Evolutionary conservation across 371 early-diverging fungal species (phyloP).

Genomic region (Apophysomyces elegans): DNA sequence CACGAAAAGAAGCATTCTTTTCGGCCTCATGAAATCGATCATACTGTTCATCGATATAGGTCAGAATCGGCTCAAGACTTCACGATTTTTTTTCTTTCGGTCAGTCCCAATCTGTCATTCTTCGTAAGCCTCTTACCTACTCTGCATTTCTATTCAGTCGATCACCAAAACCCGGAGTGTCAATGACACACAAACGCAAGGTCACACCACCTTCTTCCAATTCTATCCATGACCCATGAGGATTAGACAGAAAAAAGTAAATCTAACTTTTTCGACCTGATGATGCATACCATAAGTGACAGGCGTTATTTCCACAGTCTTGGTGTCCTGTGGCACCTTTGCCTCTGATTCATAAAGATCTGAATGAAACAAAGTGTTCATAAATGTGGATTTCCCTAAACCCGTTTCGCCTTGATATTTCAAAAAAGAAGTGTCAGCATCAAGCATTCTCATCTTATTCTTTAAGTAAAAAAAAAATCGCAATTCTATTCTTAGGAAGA

Average conservation of each 20-base stretch:
- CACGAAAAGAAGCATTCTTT: conserved; percentile 82
- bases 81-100: conserved; percentile 1
- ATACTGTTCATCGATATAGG: conserved; percentile 91
- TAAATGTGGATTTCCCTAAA: conserved; percentile 92
- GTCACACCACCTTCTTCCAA: conserved; percentile 90
- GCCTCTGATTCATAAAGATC: conserved; percentile 67
- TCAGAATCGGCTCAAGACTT: conserved; percentile 79
- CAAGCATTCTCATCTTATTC: no score
- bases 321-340: conserved; percentile 53
- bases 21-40: conserved; percentile 92
- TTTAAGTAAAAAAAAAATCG: conserved; percentile 25
- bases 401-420: conserved; percentile 68
- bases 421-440: no score
- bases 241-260: conserved; percentile 4
- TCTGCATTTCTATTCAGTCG: conserved; percentile 78
- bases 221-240: conserved; percentile 53
- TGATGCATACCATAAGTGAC: conserved; percentile 61
- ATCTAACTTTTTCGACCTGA: not conserved
- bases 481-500: not conserved
- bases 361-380: conserved; percentile 87
- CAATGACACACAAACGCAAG: conserved; percentile 86
- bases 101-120: not conserved
- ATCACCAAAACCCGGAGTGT: conserved; percentile 97
- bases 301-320: conserved; percentile 76
- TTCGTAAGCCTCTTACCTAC: conserved; percentile 59